Evolutionary conservation across 805 yeast genomes (phyloP), one percentile per base, ranked within the genome.

Genomic region (Candida pseudoglaebosa): DNA sequence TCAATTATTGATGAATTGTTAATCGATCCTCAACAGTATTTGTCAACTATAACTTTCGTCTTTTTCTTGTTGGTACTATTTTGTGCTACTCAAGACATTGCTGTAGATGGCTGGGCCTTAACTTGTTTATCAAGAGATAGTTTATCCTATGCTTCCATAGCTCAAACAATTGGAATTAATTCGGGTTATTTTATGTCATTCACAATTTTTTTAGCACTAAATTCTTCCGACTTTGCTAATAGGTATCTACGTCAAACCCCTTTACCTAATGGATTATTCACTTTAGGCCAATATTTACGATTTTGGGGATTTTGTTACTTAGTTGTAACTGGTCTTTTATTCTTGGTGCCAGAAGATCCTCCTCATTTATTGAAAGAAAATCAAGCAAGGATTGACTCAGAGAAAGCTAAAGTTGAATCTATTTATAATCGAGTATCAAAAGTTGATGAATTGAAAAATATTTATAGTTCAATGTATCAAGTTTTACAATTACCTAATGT

Each of bases 71-170:
- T 93, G 42, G 93, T 93, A 22, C 77, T 91, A 41, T 70, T 90
- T 43, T 90, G 97, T 65, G 97, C 98, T 1, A 91, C 99, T 0
- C 99, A 93, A 61, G 99, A 93, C 57, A 93, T 93, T 40, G 98
- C 99, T 0, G 99, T 93, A 16, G 99, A 93, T 64, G 98, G 99
- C 8, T 93, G 99, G 99, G 97, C 98, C 0, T 66, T 93, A 53
- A 93, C 96, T 1, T 79, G 91, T 28, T 68, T 93, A 37, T 79
- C 90, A 13, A 80, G 80, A 18, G 77, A 77, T 19, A 83, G 95
- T 10, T 69, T 93, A 44, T 81, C 95, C 13, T 93, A 80, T 65
- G 98, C 99, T 0, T 86, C 96, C 4, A 93, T 99, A 0, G 99
- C 99, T 0, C 99, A 93, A 62, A 93, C 99, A 0, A 78, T 93